Conservation (phyloP, 2,329 filamentous ascomycete genomes). For the Fusarium coffeatum region DNA sequence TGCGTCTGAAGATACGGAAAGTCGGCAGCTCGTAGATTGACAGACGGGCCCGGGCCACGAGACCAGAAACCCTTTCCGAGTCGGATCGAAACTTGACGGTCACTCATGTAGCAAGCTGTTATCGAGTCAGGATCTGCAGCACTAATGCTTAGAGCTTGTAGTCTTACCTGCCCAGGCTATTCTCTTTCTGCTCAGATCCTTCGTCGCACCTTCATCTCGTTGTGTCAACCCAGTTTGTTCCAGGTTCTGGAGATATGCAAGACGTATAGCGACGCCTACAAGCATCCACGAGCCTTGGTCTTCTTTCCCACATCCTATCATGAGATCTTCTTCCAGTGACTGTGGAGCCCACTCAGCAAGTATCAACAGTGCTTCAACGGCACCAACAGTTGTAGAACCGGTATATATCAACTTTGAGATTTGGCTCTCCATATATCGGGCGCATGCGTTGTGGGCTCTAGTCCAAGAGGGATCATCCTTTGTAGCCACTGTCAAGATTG, state of each 20-base stretch:
- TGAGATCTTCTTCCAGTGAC: slow-evolving; percentile 68
- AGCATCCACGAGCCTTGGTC: slow-evolving; percentile 83
- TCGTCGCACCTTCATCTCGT: slow-evolving; percentile 68
- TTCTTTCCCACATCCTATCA: slow-evolving; percentile 77
- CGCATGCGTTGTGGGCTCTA: slow-evolving; percentile 72
- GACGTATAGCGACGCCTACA: slow-evolving; percentile 74
- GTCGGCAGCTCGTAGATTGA: slow-evolving; percentile 72
- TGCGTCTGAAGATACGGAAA: slow-evolving; percentile 73
- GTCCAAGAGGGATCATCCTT: slow-evolving; percentile 75
- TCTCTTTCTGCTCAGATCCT: slow-evolving; percentile 70
- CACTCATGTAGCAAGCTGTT: slow-evolving; percentile 71
- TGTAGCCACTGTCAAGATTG: slow-evolving; percentile 76
- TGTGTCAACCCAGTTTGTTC: slow-evolving; percentile 75
- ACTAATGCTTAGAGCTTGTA: neutral
- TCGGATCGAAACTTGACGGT: slow-evolving; percentile 75
- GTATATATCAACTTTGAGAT: slow-evolving; percentile 75
- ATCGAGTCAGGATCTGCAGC: neutral
- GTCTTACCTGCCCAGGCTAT: slow-evolving; percentile 72
- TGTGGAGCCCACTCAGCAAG: slow-evolving; percentile 81
- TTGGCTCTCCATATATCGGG: slow-evolving; percentile 75
- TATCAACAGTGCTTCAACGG: slow-evolving; percentile 75
- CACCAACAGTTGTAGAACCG: slow-evolving; percentile 74
- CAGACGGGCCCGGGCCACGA: slow-evolving; percentile 74
- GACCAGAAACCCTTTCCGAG: slow-evolving; percentile 81
- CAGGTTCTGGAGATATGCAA: slow-evolving; percentile 76